Percentiles rank a stretch among this genome's conserved stretches.
These are phyloP conservation scores for Boletus sp. DNA, from an alignment of 768 basidiomycete species.

Conservation along the genomic window DNA sequence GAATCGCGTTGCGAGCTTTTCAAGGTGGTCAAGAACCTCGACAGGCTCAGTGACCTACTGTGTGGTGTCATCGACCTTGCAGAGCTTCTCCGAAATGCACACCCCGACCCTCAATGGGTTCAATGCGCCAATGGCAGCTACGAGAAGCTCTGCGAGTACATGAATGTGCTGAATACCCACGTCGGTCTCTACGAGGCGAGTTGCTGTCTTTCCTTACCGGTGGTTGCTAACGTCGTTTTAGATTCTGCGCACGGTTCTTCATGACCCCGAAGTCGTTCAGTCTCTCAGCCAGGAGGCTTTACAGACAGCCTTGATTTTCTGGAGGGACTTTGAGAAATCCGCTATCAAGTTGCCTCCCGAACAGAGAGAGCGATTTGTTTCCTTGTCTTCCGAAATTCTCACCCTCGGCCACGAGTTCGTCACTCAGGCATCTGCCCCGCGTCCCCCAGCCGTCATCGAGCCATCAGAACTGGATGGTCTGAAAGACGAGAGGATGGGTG, in stretches of 20 bases:
- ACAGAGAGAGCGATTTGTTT: constrained; percentile 80
- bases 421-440: constrained; percentile 58
- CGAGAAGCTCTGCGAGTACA: constrained; percentile 90
- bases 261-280: constrained; percentile 62
- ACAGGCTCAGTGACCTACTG: constrained; percentile 92
- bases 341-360: constrained; percentile 84
- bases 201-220: constrained; percentile 14
- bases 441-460: constrained; percentile 66
- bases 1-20: constrained; percentile 73
- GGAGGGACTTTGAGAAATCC: constrained; percentile 96
- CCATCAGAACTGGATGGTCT: constrained; percentile 69
- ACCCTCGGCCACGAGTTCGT: constrained; percentile 86
- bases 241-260: constrained; percentile 71
- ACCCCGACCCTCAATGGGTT: constrained; percentile 85
- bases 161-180: constrained; percentile 96
- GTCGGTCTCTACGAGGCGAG: constrained; percentile 85
- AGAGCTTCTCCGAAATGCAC: constrained; percentile 89
- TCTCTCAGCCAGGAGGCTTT: constrained; percentile 73
- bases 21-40: constrained; percentile 92
- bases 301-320: constrained; percentile 89
- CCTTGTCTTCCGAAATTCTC: constrained; percentile 86
- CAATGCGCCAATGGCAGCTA: constrained; percentile 84
- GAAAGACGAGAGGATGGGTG: constrained; percentile 76
- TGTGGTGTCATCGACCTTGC: constrained; percentile 97
- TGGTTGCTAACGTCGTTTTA: constrained; percentile 33